A percentile compares a stretch with the other conserved stretches of the same genome.
Evolutionary conservation across 1,284 basidiomycete species (phyloP).

Genomic region (Leccinum laetum): DNA sequence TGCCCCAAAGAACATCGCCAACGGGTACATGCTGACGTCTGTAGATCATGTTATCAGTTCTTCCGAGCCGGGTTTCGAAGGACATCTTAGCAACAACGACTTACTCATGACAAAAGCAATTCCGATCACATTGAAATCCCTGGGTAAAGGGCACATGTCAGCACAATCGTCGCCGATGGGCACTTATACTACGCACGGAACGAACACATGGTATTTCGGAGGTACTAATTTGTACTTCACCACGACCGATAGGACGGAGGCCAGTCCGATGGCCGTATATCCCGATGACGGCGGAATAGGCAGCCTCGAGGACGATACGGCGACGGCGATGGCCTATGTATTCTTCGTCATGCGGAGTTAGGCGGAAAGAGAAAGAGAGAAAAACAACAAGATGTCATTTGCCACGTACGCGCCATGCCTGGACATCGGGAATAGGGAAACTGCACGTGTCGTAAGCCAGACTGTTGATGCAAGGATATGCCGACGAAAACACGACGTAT

Average conservation of each 20-base stretch:
- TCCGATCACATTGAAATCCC: constrained; percentile 3
- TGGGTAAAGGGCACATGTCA: not conserved
- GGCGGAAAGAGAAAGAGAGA: not conserved
- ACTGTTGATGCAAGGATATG: constrained; percentile 62
- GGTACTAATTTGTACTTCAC: constrained; percentile 7
- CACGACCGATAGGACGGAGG: constrained; percentile 9
- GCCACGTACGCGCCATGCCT: constrained; percentile 31
- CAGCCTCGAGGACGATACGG: constrained; percentile 1
- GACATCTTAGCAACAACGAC: not conserved
- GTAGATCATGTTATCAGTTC: not conserved
- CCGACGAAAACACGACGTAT: constrained; percentile 48
- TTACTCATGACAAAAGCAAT: not conserved
- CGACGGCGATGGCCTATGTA: not conserved
- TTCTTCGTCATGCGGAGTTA: not conserved
- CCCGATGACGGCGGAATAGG: constrained; percentile 7
- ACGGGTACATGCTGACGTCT: constrained; percentile 6
- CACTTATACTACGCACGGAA: constrained; percentile 5
- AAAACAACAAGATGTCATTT: not conserved
- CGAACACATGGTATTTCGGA: constrained; percentile 6
- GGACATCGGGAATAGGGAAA: constrained; percentile 23
- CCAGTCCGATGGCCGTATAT: constrained; percentile 1
- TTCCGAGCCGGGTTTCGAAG: not conserved
- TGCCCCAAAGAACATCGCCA: constrained; percentile 5
- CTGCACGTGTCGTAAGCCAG: constrained; percentile 24
- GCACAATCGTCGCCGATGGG: not conserved